Conservation (phyloP, 805 yeast species). For the Candida sakaeoensis region DNA sequence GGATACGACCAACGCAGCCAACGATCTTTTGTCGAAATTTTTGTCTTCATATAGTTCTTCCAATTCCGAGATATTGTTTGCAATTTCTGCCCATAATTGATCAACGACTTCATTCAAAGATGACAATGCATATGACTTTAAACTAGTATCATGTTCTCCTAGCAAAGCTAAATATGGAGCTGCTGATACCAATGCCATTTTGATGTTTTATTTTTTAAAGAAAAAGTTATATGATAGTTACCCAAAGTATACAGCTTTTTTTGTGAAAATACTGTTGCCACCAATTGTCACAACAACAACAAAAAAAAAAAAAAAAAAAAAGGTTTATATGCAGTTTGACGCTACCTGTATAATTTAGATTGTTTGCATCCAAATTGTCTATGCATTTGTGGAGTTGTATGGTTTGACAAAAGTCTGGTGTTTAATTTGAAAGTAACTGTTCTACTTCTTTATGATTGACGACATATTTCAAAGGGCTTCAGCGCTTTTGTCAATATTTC, state of each 20-base stretch:
- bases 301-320: conserved; percentile 1
- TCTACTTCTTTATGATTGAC: too few relatives aligned
- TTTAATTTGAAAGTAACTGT: too few relatives aligned
- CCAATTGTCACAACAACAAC: conserved; percentile 1
- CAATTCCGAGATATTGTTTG: conserved; percentile 81
- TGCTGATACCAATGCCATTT: conserved; percentile 72
- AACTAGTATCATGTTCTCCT: conserved; percentile 71
- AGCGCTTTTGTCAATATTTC: too few relatives aligned
- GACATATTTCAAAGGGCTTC: too few relatives aligned
- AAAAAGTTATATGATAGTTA: too few relatives aligned
- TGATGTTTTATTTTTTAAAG: too few relatives aligned
- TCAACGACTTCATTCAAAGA: conserved; percentile 81
- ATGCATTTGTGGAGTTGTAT: too few relatives aligned
- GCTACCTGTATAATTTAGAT: too few relatives aligned
- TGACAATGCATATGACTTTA: conserved; percentile 80
- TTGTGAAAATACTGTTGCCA: conserved; percentile 5
- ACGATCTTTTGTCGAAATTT: conserved; percentile 64
- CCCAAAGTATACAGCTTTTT: too few relatives aligned
- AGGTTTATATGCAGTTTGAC: neutral
- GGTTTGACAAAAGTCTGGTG: too few relatives aligned
- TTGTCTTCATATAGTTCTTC: conserved; percentile 90
- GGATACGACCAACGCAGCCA: conserved; percentile 91
- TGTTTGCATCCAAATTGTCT: too few relatives aligned
- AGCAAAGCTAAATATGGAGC: conserved; percentile 89
- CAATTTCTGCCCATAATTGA: conserved; percentile 95